phyloP scores from a whole-genome alignment of 805 yeast genomes.

The Yarrowia sp. region DNA sequence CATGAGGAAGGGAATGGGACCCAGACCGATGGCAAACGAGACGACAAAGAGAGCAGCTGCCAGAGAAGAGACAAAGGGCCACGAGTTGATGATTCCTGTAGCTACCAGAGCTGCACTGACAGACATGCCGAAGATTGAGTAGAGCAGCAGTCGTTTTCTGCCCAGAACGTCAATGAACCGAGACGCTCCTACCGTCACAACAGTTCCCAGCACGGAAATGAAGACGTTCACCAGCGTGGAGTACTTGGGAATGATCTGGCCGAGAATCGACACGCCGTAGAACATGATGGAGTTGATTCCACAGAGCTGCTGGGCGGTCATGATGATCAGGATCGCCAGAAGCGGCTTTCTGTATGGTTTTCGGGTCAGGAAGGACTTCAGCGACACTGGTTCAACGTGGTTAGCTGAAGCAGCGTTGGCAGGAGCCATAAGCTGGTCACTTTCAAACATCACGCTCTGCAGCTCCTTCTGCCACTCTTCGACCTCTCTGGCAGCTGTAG shows the following conservation, averaged over 20 bases:
- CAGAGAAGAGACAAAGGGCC: conserved; percentile 30
- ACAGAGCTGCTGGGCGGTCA: conserved; percentile 87
- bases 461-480: conserved; percentile 43
- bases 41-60: conserved; percentile 61
- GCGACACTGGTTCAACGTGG: conserved; percentile 21
- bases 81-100: conserved; percentile 58
- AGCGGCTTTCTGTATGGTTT: conserved; percentile 64
- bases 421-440: conserved; percentile 26
- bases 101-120: conserved; percentile 68
- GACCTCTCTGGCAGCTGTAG: conserved; percentile 46
- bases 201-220: conserved; percentile 75
- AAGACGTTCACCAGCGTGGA: conserved; percentile 77
- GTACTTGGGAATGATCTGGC: conserved; percentile 67
- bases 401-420: conserved; percentile 22
- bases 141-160: conserved; percentile 71
- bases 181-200: conserved; percentile 77
- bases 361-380: conserved; percentile 57
- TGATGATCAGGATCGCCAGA: conserved; percentile 70
- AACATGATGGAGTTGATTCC: conserved; percentile 93
- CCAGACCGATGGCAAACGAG: conserved; percentile 88
- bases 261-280: conserved; percentile 86
- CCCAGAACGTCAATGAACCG: conserved; percentile 78
- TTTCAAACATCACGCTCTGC: conserved; percentile 38
- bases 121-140: conserved; percentile 74
- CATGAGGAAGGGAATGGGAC: conserved; percentile 92